These are phyloP conservation scores for Hypomyces perniciosus DNA, from an alignment of 2,329 filamentous ascomycete species.

Conservation along the genomic window DNA sequence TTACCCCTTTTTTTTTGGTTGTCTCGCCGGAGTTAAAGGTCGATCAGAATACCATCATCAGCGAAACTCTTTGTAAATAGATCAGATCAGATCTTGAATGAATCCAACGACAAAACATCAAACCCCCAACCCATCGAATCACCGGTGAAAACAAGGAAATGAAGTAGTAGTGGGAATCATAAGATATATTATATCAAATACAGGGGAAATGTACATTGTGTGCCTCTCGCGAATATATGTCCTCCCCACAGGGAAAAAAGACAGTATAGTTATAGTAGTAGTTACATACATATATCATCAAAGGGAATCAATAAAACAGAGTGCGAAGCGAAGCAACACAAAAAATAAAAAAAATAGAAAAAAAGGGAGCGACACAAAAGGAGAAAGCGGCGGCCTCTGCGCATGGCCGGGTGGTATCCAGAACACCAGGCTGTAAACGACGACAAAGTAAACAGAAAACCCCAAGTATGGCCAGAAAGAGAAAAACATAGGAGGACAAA, in stretches of 20 bases:
- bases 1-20: not conserved
- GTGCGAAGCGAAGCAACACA: not conserved
- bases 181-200: constrained; percentile 2
- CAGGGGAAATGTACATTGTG: constrained; percentile 1
- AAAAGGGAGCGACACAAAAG: not conserved
- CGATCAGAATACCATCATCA: not conserved
- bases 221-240: constrained; percentile 1
- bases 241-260: not conserved
- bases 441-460: not conserved
- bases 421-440: constrained; percentile 29
- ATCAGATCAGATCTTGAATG: not conserved
- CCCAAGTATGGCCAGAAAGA: not conserved
- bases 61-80: constrained; percentile 6
- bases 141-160: not conserved
- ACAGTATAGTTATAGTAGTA: not conserved
- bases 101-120: not conserved
- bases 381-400: constrained; percentile 7
- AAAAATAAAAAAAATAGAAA: constrained; percentile 2
- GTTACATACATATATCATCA: not conserved
- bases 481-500: not conserved
- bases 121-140: not conserved
- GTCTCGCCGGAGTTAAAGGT: not conserved
- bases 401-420: constrained; percentile 25
- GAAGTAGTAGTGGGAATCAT: not conserved
- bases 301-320: constrained; percentile 8